Percentiles rank a stretch among this genome's conserved stretches.
Evolutionary conservation across 441 rosid genomes (phyloP).

Genomic region (Pelargonium australe): DNA sequence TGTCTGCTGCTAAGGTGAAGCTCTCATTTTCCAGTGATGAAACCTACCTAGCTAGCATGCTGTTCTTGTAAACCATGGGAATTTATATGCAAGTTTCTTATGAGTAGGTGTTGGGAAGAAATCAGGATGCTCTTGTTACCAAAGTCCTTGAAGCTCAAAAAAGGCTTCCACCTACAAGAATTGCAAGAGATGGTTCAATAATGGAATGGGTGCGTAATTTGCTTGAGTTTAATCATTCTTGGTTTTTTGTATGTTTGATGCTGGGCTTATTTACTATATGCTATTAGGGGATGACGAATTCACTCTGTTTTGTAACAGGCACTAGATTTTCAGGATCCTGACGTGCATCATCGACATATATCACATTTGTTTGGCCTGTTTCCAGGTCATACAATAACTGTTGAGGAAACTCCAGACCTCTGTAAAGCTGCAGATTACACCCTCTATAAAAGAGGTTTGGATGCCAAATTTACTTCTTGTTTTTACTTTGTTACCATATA

Average conservation of each 20-base stretch:
- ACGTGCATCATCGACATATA: constrained; percentile 78
- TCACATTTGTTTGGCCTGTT: constrained; percentile 84
- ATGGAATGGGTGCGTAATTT: constrained; percentile 76
- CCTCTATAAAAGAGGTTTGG: constrained; percentile 70
- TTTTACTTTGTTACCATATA: neutral
- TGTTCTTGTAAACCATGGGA: neutral
- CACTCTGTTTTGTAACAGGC: constrained; percentile 36
- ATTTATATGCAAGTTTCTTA: constrained; percentile 15
- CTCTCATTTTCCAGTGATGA: constrained; percentile 10
- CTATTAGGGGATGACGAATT: constrained; percentile 7
- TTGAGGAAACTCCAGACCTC: constrained; percentile 61
- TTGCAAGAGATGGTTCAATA: constrained; percentile 67
- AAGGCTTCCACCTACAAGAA: constrained; percentile 61
- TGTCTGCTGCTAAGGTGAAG: constrained; percentile 21
- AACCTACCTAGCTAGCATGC: neutral
- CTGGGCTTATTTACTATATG: neutral
- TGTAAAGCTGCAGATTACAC: constrained; percentile 65
- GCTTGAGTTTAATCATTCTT: constrained; percentile 2
- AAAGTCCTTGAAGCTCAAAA: constrained; percentile 51
- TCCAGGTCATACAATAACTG: constrained; percentile 77
- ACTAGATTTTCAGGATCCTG: constrained; percentile 74
- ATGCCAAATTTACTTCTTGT: neutral
- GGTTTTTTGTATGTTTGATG: neutral
- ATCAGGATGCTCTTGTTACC: constrained; percentile 38
- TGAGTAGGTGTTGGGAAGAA: constrained; percentile 57